Evolutionary conservation across 2,329 filamentous ascomycete genomes (phyloP).

Genomic region (Passalora sequoiae): DNA sequence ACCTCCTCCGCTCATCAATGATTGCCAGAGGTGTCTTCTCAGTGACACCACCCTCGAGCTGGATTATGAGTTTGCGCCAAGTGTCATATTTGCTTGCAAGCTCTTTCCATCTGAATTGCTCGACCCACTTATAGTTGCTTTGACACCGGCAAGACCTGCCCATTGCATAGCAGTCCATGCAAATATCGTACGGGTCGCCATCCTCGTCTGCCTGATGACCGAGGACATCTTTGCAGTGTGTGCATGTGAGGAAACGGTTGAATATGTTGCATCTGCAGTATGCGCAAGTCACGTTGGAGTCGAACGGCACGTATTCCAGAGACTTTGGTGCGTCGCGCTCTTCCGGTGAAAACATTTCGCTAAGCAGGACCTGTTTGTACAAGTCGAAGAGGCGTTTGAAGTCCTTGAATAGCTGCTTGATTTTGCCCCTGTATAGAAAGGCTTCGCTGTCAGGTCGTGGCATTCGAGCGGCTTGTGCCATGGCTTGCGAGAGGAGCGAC

Average conservation of each 20-base stretch:
- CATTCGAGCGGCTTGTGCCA: slow-evolving; percentile 43
- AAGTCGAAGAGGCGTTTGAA: slow-evolving; percentile 75
- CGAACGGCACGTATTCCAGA: slow-evolving; percentile 73
- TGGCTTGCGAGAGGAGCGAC: slow-evolving; percentile 53
- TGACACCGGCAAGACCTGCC: slow-evolving; percentile 87
- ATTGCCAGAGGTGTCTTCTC: slow-evolving; percentile 65
- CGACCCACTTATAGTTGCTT: slow-evolving; percentile 80
- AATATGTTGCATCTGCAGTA: slow-evolving; percentile 97
- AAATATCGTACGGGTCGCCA: slow-evolving; percentile 87
- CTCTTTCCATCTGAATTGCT: slow-evolving; percentile 84
- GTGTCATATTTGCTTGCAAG: slow-evolving; percentile 71
- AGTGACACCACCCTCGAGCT: slow-evolving; percentile 62
- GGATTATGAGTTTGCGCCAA: slow-evolving; percentile 75
- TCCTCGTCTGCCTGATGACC: slow-evolving; percentile 53
- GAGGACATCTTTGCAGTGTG: slow-evolving; percentile 66
- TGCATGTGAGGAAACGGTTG: slow-evolving; percentile 92
- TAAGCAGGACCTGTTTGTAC: slow-evolving; percentile 72
- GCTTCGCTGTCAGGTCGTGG: slow-evolving; percentile 28
- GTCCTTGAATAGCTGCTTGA: slow-evolving; percentile 71
- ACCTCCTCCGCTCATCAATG: slow-evolving; percentile 60
- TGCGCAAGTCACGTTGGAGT: slow-evolving; percentile 89
- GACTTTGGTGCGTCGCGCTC: slow-evolving; percentile 57
- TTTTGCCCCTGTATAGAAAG: slow-evolving; percentile 43
- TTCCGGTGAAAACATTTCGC: slow-evolving; percentile 71
- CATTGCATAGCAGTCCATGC: slow-evolving; percentile 98